Base-by-base conservation (phyloP, 176 grass and related monocot genomes). In the Panicum miliaceum region DNA sequence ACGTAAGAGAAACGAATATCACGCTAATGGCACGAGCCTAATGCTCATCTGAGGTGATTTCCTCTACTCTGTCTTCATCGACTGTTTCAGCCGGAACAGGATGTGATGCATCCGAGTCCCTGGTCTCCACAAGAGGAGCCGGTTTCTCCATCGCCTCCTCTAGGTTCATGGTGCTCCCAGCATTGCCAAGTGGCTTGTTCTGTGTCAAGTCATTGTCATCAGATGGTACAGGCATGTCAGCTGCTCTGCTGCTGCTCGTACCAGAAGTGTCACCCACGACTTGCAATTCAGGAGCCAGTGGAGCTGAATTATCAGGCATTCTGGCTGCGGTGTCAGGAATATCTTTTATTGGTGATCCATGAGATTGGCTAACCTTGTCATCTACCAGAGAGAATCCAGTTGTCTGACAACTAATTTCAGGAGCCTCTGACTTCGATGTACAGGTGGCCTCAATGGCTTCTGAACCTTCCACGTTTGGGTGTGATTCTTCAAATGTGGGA, bases 11-110 rank as follows among this genome's bases (percentile, higher is more conserved):
- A 63, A 38, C 50, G 43, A 84, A 50, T 77, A 23, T 18, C 32
- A 68, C 74, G 42, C 60, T 29, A 71, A 87, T 61, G 41, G 12
- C 68, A 62, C 61, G 34, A 34, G 45, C 83, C 71, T 80, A 73
- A 86, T 84, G 37, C 71, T 81, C 85, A 80, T 92, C 85, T 56
- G 75, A 51, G 29, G 66, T 32, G 5, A 84, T 90, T 77, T 88
- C 29, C 36, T 91, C 82, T 61, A 50, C 67, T 90, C 68, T 77
- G 80, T 81, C 71, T 85, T 84, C 75, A 8, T 57, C 22, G 25
- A 38, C 54, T 64, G 26, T 52, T 40, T 79, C 68, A 42, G 58
- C 63, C 38, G 52, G 13, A 75, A 82, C 78, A 36, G 82, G 47
- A 42, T 68, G 38, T 9, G 36, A 77, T 50, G 72, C 84, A 54